A percentile compares a stretch with the other conserved stretches of the same genome.
Evolutionary conservation across 2,329 filamentous ascomycete genomes (phyloP).

Genomic region (Bipolaris victoriae): DNA sequence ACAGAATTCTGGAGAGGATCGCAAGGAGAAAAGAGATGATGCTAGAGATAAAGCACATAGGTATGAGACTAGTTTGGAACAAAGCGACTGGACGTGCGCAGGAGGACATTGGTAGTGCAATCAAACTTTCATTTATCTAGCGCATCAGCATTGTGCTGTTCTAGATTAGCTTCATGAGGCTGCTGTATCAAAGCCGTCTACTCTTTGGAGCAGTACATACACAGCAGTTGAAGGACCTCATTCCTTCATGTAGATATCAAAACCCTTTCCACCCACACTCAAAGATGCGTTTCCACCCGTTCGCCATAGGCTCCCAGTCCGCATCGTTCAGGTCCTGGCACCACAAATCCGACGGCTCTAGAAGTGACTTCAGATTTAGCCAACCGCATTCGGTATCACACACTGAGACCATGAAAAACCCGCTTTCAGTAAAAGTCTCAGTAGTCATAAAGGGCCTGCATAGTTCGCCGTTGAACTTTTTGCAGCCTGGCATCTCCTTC

Average conservation of each 20-base stretch:
- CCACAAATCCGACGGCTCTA: conserved; percentile 9
- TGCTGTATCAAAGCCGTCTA: neutral
- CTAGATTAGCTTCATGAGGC: neutral
- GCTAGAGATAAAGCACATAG: neutral
- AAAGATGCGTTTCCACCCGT: conserved; percentile 12
- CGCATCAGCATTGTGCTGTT: neutral
- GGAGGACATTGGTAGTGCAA: neutral
- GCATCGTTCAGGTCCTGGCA: conserved; percentile 17
- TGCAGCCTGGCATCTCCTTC: conserved; percentile 11
- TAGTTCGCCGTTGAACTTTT: neutral
- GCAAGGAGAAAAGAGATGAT: neutral
- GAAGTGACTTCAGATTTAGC: neutral
- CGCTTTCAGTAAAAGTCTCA: conserved; percentile 12
- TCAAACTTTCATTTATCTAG: neutral
- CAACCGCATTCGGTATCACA: conserved; percentile 2
- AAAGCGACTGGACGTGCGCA: neutral
- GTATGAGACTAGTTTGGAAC: neutral
- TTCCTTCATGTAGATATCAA: neutral
- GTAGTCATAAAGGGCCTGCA: conserved; percentile 18
- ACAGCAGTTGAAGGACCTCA: neutral
- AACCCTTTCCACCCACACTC: conserved; percentile 14
- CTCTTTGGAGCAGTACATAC: neutral
- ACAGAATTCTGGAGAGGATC: neutral
- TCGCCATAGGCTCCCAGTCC: conserved; percentile 4
- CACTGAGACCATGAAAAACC: conserved; percentile 9